Evolutionary conservation across 129 eudicot genomes (phyloP).

Genomic region (Flaveria trinervia): DNA sequence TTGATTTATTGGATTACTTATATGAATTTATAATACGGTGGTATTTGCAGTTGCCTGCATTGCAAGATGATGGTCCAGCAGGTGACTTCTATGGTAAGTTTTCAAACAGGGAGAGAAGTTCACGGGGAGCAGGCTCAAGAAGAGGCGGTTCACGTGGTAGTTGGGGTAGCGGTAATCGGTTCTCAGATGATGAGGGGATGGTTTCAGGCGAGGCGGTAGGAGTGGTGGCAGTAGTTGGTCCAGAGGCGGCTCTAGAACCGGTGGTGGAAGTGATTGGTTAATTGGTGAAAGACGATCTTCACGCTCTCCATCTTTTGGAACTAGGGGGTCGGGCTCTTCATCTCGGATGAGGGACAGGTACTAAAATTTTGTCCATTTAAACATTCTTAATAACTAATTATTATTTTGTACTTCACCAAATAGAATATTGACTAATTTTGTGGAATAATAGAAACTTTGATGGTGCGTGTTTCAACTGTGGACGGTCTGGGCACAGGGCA

Average conservation of each 20-base stretch:
- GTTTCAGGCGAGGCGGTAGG: conserved; percentile 64
- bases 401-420: not conserved
- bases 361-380: not conserved
- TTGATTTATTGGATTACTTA: not conserved
- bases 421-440: conserved; percentile 8
- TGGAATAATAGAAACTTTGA: conserved; percentile 60
- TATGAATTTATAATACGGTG: not conserved
- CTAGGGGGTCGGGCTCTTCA: conserved; percentile 31
- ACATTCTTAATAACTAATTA: not conserved
- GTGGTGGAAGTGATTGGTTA: conserved; percentile 78
- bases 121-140: conserved; percentile 63
- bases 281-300: conserved; percentile 66
- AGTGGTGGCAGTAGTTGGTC: conserved; percentile 73
- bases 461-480: conserved; percentile 95
- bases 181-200: conserved; percentile 53
- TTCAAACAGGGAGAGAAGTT: conserved; percentile 61
- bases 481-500: conserved; percentile 81
- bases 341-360: conserved; percentile 43
- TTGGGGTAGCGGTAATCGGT: conserved; percentile 45
- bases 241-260: conserved; percentile 40
- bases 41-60: conserved; percentile 70
- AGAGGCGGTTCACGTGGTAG: conserved; percentile 64
- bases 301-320: conserved; percentile 61
- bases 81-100: conserved; percentile 83
- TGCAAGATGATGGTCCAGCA: conserved; percentile 94